phyloP scores from a whole-genome alignment of 2,329 filamentous ascomycete genomes.

The Scleromitrula shiraiana region DNA sequence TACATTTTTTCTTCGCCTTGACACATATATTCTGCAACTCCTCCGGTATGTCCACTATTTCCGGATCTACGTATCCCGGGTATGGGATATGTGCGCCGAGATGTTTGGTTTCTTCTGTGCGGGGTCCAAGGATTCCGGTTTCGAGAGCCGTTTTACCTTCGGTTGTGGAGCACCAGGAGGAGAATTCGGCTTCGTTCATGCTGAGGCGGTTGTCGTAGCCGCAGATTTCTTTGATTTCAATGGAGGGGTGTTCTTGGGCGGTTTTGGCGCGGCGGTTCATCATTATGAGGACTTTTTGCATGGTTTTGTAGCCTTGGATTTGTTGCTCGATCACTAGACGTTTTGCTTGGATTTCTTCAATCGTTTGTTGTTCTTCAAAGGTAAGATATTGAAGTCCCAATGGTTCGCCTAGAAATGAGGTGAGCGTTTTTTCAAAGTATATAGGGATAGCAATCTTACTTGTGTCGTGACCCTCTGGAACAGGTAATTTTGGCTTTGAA shows the following conservation, averaged over 20 bases:
- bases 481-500: constrained; percentile 23
- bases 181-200: constrained; percentile 26
- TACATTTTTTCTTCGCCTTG: constrained; percentile 20
- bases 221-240: constrained; percentile 22
- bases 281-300: constrained; percentile 22
- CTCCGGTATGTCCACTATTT: constrained; percentile 10
- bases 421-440: neutral
- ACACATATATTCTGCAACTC: constrained; percentile 24
- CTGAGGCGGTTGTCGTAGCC: constrained; percentile 27
- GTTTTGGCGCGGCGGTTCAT: constrained; percentile 20
- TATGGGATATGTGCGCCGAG: constrained; percentile 15
- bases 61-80: constrained; percentile 14
- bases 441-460: constrained; percentile 16
- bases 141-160: constrained; percentile 23
- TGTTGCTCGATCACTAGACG: constrained; percentile 15
- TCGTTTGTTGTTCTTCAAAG: constrained; percentile 19
- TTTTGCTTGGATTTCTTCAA: constrained; percentile 18
- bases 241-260: constrained; percentile 16
- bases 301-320: constrained; percentile 16
- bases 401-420: constrained; percentile 14
- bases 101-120: constrained; percentile 19
- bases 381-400: constrained; percentile 24
- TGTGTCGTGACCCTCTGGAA: constrained; percentile 20
- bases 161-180: constrained; percentile 17
- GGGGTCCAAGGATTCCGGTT: constrained; percentile 24